Evolutionary conservation across 371 early-diverging fungal species (phyloP).

Genomic region (Dichotomocladium elegans): DNA sequence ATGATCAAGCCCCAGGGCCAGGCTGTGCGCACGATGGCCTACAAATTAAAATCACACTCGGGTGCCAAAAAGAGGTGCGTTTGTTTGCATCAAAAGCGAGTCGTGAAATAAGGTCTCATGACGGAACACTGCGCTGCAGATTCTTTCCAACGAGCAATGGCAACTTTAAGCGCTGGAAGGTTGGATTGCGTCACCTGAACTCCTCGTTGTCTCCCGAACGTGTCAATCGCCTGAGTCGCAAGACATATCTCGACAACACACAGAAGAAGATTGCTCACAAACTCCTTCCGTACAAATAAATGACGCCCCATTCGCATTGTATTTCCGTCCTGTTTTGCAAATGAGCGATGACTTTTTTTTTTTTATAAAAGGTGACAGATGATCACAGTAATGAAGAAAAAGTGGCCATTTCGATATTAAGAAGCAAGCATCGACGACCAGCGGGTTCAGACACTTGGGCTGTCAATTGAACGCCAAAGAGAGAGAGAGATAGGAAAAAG

Average conservation of each 20-base stretch:
- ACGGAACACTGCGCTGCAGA: constrained; percentile 8
- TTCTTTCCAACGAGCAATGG: constrained; percentile 42
- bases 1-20: constrained; percentile 26
- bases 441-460: no score
- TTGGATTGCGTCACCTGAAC: constrained; percentile 49
- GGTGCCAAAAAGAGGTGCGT: constrained; percentile 48
- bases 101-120: background rate
- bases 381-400: background rate
- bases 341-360: background rate
- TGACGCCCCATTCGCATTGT: background rate
- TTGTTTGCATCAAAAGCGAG: background rate
- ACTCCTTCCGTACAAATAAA: constrained; percentile 42
- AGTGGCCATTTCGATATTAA: background rate
- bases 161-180: constrained; percentile 49
- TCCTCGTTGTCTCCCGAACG: constrained; percentile 39
- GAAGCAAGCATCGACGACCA: no score
- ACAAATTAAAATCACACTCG: constrained; percentile 48
- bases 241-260: constrained; percentile 27
- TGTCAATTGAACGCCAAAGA: no score
- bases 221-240: constrained; percentile 37
- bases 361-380: background rate
- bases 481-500: background rate
- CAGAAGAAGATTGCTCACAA: constrained; percentile 46
- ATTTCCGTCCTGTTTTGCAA: no score
- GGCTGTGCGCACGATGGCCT: constrained; percentile 34